These are phyloP conservation scores for Clavispora vitiphila DNA, from an alignment of 805 yeast species.

Conservation along the genomic window DNA sequence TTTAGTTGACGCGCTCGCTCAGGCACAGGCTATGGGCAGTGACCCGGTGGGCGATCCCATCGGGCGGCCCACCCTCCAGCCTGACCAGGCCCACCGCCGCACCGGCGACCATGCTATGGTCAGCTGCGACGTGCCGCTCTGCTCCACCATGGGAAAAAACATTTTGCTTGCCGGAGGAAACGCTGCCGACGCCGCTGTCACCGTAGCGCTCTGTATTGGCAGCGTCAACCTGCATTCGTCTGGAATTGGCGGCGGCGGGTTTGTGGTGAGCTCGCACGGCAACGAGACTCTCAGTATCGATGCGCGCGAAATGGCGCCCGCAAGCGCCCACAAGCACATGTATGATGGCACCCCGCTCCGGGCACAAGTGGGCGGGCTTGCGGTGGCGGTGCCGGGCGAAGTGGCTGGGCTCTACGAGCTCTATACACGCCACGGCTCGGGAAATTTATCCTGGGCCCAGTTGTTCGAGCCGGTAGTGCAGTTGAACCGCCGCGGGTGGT, in stretches of 20 bases:
- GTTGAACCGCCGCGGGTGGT: constrained; percentile 53
- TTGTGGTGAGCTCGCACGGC: constrained; percentile 38
- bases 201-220: constrained; percentile 86
- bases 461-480: constrained; percentile 72
- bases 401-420: constrained; percentile 72
- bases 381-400: constrained; percentile 90
- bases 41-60: constrained; percentile 17
- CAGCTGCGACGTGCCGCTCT: constrained; percentile 57
- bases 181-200: constrained; percentile 92
- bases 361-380: constrained; percentile 78
- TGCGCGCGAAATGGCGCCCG: constrained; percentile 88
- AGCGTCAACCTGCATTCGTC: constrained; percentile 75
- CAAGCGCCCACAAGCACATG: constrained; percentile 58
- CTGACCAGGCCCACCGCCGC: constrained; percentile 33
- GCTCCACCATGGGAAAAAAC: constrained; percentile 59
- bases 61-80: constrained; percentile 40
- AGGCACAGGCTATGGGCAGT: not conserved
- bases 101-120: constrained; percentile 54
- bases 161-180: constrained; percentile 58
- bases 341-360: constrained; percentile 42
- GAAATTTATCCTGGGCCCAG: constrained; percentile 65
- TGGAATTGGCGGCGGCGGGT: constrained; percentile 94
- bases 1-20: not conserved
- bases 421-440: constrained; percentile 60
- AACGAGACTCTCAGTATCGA: constrained; percentile 60